These are phyloP conservation scores for Colletotrichum destructivum DNA, from an alignment of 2,329 filamentous ascomycete species.

Conservation along the genomic window DNA sequence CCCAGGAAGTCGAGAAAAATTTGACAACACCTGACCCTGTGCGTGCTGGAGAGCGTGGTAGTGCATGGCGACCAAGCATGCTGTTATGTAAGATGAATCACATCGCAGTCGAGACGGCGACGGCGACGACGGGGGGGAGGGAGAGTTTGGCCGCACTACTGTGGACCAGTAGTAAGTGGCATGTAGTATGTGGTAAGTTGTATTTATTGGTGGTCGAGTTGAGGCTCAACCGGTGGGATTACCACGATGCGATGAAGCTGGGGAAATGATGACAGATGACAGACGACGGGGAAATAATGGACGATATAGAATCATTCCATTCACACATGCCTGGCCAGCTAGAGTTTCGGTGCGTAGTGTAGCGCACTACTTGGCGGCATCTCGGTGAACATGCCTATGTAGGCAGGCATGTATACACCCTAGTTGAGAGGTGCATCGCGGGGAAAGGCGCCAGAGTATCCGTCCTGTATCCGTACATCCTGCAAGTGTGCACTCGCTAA, in stretches of 20 bases:
- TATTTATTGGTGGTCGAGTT: neutral
- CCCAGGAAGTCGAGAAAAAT: neutral
- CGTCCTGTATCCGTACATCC: too few species aligned
- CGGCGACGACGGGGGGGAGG: neutral
- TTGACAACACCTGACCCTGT: slow-evolving; percentile 10
- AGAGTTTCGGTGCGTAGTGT: neutral
- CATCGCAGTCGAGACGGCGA: neutral
- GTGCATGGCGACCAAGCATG: neutral
- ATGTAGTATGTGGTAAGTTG: too few species aligned
- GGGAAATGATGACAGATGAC: slow-evolving; percentile 11
- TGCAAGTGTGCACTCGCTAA: too few species aligned
- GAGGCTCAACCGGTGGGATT: slow-evolving; percentile 1
- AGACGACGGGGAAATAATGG: neutral
- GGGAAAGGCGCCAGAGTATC: neutral
- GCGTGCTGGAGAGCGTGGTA: neutral
- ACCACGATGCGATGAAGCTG: neutral
- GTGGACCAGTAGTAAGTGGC: too few species aligned
- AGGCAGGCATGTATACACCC: neutral
- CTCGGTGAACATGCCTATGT: neutral
- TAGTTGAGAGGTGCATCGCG: slow-evolving; percentile 8
- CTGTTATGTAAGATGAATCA: slow-evolving; percentile 6
- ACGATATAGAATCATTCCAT: too few species aligned
- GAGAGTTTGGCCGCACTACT: too few species aligned
- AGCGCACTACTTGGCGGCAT: neutral
- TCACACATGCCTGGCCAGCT: neutral